Base-by-base conservation (phyloP, 2,329 filamentous ascomycete species). In the Fusarium nisikadoi region DNA sequence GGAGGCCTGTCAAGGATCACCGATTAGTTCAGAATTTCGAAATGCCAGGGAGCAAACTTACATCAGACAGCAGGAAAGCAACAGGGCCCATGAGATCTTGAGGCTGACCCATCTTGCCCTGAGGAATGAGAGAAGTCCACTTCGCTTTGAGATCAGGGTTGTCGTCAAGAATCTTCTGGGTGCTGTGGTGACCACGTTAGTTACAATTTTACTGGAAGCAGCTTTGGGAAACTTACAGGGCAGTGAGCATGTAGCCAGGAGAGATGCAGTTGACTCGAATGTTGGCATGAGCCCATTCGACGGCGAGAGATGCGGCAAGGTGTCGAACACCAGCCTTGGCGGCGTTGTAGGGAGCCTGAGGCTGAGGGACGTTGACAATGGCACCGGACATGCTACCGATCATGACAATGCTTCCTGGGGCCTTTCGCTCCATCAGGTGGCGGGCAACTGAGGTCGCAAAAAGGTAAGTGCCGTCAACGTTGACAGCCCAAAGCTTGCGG, bases 261-360 rank as follows among this genome's bases (percentile, higher is more conserved):
- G 92, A 94, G 80, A 98, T 96, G 83, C 93, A 96, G 85, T 98
- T 98, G 75, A 98, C 95, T 39, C 95, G 90, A 79, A 98, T 97
- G 74, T 92, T 92, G 41, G 92, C 90, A 75, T 91, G 87, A 0
- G 95, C 94, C 95, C 96, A 98, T 83, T 98, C 96, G 55, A 98
- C 95, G 39, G 95, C 95, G 76, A 98, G 87, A 72, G 93, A 96
- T 41, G 93, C 89, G 17, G 94, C 94, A 68, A 98, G 84, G 83
- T 98, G 95, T 70, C 95, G 88, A 49, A 98, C 93, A 16, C 94
- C 96, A 39, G 96, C 95, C 84, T 98, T 98, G 70, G 94, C 91
- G 9, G 93, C 93, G 80, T 98, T 98, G 84, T 98, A 98, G 1
- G 95, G 94, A 49, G 90, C 94, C 81, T 98, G 95, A 1, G 94